Base-by-base conservation (phyloP, 1,284 basidiomycete species). In the Hemileia vastatrix region DNA sequence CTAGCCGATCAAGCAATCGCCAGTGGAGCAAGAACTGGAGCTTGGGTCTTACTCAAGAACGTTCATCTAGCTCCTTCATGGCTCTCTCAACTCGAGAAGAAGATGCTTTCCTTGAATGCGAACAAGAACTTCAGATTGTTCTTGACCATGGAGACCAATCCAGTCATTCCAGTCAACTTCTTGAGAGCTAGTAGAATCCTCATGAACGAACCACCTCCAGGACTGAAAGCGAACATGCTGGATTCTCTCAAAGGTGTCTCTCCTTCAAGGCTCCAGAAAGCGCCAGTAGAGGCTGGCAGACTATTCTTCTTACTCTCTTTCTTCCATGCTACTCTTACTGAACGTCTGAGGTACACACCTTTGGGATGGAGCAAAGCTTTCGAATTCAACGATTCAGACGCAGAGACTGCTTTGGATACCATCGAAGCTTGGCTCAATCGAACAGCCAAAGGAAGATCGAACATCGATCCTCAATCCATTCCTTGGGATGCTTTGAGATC, bases 361-460 rank as follows among this genome's bases (percentile, higher is more conserved):
- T 63, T 73, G 8, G 74, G 74, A 27, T 75, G 72, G 72, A 70
- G 68, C 2, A 70, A 70, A 47, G 62, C 68, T 21, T 73, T 74
- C 60, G 74, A 75, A 65, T 74, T 75, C 65, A 72, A 73, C 66
- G 72, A 75, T 54, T 71, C 71, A 31, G 74, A 75, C 51, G 68
- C 71, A 3, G 67, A 68, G 50, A 68, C 73, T 11, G 73, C 74
- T 24, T 66, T 73, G 27, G 66, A 70, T 54, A 68, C 70, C 4
- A 72, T 75, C 51, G 73, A 74, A 47, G 67, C 66, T 2, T 74
- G 73, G 69, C 64, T 72, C 5, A 58, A 51, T 0, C 63, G 68
- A n/a, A 68, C 71, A 11, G 70, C 74, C 15, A 69, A 70, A 47
- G 67, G 70, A 2, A 54, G 66, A 4, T 64, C 66, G 45, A 72